Evolutionary conservation across 805 yeast genomes (phyloP).

Genomic region (Candida verbasci): DNA sequence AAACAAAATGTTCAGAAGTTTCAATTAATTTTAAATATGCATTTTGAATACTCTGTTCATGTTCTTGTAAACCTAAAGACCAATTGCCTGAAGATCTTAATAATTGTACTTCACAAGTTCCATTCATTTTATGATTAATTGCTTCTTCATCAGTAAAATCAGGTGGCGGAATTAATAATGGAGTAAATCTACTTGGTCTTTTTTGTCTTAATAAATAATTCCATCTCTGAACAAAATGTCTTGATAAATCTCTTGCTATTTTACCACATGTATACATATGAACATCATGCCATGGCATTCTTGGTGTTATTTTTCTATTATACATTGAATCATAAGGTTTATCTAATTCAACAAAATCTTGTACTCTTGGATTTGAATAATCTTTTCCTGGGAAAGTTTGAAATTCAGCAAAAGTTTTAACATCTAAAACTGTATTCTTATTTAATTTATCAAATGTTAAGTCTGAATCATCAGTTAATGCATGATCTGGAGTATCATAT

Average conservation of each 20-base stretch:
- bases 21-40: conserved; percentile 91
- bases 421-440: conserved; percentile 25
- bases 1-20: conserved; percentile 86
- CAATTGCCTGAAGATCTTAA: conserved; percentile 87
- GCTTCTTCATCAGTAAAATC: conserved; percentile 76
- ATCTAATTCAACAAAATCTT: conserved; percentile 77
- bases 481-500: conserved; percentile 96
- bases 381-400: conserved; percentile 95
- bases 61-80: conserved; percentile 85
- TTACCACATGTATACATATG: conserved; percentile 95
- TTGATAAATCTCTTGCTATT: conserved; percentile 84
- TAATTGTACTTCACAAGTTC: conserved; percentile 89
- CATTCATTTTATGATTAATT: conserved; percentile 54
- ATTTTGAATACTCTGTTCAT: conserved; percentile 85
- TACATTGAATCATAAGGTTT: conserved; percentile 90
- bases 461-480: conserved; percentile 66
- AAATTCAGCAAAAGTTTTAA: conserved; percentile 42
- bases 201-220: conserved; percentile 89
- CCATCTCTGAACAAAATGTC: conserved; percentile 98
- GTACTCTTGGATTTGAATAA: conserved; percentile 91
- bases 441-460: conserved; percentile 29
- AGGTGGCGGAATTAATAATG: conserved; percentile 87
- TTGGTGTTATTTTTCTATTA: conserved; percentile 71
- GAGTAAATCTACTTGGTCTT: conserved; percentile 91
- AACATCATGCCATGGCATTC: conserved; percentile 99